Base-by-base conservation (phyloP, 768 basidiomycete species). In the Leccinum longicurvipes region DNA sequence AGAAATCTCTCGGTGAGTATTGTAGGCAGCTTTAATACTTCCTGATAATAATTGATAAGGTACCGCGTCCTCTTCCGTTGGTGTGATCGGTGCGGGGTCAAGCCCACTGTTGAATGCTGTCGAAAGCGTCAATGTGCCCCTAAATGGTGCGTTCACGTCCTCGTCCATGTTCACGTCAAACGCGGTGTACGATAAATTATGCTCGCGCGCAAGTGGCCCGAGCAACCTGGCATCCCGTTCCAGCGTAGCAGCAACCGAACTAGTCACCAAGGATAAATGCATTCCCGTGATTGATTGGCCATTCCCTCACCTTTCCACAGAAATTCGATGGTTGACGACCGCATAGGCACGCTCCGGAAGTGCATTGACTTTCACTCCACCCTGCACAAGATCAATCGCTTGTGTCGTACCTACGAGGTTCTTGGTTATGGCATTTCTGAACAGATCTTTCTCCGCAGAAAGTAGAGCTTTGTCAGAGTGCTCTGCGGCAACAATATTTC, bases 341-440 rank as follows among this genome's bases (percentile, higher is more conserved):
- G 84, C 87, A 67, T 75, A 83, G 1, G 82, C 86, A 53, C 73
- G 76, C 70, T 93, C 91, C 1, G 91, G 91, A 23, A 94, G 79
- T 25, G 90, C 89, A 63, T 93, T 93, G 25, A 78, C 77, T 70
- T 91, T 91, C 27, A 85, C 81, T 11, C 84, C 86, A 21, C 83
- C 84, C n/a, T 76, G 72, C 34, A 84, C 78, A 14, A 93, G 65
- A 63, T 91, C 89, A 45, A 87, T 79, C 1, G 91, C 91, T 68
- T 91, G 88, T 1, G 91, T 91, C 4, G 88, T 91, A 31, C 82
- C 77, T 4, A 84, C 74, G 9, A 84, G 66, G 58, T 76, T 82
- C 53, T 75, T 77, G 58, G 75, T 72, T 4, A 59, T 24, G 1
- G 64, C 67, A 60, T 82, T 70, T 49, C 75, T 64, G 25, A 76